Evolutionary conservation across 306 rosid species (phyloP).

Genomic region (Cucumis melo): DNA sequence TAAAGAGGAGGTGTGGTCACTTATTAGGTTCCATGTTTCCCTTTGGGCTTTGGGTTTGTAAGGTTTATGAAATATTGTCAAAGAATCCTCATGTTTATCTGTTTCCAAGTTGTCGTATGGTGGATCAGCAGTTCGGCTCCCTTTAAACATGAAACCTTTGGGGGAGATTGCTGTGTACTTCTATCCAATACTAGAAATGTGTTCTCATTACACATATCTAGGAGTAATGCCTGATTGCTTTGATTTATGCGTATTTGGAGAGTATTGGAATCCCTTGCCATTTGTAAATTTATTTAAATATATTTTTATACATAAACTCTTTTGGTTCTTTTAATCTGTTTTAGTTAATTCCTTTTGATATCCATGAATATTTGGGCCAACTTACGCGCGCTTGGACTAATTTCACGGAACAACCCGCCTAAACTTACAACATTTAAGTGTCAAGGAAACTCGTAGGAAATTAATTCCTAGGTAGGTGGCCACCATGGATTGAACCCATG

Average conservation of each 20-base stretch:
- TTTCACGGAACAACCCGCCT: no score
- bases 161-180: background rate
- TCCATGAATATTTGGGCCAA: no score
- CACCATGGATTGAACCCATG: no score
- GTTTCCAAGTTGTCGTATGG: background rate
- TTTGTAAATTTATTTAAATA: background rate
- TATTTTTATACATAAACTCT: background rate
- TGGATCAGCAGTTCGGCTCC: background rate
- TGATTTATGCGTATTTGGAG: background rate
- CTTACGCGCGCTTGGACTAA: no score
- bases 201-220: background rate
- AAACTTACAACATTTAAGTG: no score
- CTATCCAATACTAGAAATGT: background rate
- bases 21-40: background rate
- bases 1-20: background rate
- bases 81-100: background rate
- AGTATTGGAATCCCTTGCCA: background rate
- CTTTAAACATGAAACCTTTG: background rate
- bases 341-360: background rate
- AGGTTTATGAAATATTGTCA: background rate
- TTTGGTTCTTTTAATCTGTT: background rate
- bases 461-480: no score
- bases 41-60: background rate
- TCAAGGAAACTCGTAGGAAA: no score
- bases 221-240: background rate